These are phyloP conservation scores for Gracilaria domingensis DNA, from an alignment of 23 red algal genomes.

Conservation along the genomic window DNA sequence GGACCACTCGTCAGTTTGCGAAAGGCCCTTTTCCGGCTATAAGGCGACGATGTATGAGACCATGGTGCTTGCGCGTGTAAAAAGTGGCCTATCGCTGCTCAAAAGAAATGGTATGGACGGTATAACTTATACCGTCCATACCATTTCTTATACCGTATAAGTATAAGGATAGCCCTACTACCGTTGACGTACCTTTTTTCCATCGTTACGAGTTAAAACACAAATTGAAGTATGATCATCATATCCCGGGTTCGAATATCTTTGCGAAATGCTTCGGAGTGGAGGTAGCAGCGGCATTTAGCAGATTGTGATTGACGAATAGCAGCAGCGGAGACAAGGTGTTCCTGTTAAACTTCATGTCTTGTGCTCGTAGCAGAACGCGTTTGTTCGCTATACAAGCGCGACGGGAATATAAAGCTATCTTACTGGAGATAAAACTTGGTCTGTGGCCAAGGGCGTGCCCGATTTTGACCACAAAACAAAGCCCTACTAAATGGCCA, in stretches of 20 bases:
- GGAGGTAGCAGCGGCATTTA: background rate
- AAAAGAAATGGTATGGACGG: too few relatives aligned
- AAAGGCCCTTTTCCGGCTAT: background rate
- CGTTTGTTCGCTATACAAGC: too few relatives aligned
- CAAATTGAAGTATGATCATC: too few relatives aligned
- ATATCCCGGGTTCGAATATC: too few relatives aligned
- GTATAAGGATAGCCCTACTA: too few relatives aligned
- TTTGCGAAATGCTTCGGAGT: background rate
- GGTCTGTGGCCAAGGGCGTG: background rate
- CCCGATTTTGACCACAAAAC: slow-evolving; percentile 17
- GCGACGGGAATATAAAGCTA: background rate
- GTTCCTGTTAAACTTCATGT: background rate
- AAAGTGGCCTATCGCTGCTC: background rate
- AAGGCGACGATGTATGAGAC: background rate
- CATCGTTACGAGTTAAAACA: too few relatives aligned
- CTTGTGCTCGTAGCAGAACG: background rate
- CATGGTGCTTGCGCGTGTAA: background rate
- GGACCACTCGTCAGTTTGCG: background rate
- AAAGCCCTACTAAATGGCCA: background rate
- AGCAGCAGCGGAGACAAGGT: background rate
- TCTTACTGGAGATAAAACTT: background rate
- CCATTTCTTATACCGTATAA: too few relatives aligned
- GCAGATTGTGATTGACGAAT: background rate
- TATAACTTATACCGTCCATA: too few relatives aligned
- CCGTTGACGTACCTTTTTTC: too few relatives aligned